A percentile compares a stretch with the other conserved stretches of the same genome.
Conservation (phyloP, 306 rosid species). For the Dalbergia cultrata region DNA sequence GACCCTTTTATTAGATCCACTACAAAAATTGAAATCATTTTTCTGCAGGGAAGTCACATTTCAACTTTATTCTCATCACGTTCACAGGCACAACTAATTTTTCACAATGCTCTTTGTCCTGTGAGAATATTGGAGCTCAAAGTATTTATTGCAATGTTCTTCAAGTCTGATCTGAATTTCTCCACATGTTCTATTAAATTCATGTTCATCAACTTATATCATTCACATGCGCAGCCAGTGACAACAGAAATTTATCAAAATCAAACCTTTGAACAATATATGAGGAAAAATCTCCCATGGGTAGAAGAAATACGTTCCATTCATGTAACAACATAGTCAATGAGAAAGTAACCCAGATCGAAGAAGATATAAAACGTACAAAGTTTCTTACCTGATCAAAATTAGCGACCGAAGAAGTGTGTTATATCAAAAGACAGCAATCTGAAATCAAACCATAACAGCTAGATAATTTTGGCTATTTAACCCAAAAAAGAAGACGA, state of each 20-base stretch:
- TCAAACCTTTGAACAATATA: constrained; percentile 20
- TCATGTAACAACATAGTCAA: background rate
- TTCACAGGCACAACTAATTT: too few species aligned
- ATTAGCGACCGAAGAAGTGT: constrained; percentile 2
- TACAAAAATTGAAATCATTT: too few species aligned
- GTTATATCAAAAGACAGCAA: background rate
- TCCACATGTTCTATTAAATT: constrained; percentile 52
- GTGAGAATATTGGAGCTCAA: too few species aligned
- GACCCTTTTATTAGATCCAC: too few species aligned
- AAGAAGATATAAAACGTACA: constrained; percentile 13
- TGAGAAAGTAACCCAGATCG: background rate
- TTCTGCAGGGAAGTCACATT: too few species aligned
- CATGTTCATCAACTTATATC: background rate
- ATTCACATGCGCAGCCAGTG: background rate
- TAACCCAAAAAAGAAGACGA: constrained; percentile 1
- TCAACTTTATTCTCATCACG: too few species aligned
- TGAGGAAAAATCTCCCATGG: background rate
- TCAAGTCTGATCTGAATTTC: constrained; percentile 72
- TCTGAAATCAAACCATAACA: constrained; percentile 36
- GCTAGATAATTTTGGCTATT: constrained; percentile 24
- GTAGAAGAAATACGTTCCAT: background rate
- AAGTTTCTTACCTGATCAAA: constrained; percentile 24
- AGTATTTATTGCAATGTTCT: too few species aligned
- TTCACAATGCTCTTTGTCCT: too few species aligned
- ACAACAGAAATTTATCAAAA: constrained; percentile 2